phyloP scores from a whole-genome alignment of 805 yeast species.

The Sugiyamaella americana region DNA sequence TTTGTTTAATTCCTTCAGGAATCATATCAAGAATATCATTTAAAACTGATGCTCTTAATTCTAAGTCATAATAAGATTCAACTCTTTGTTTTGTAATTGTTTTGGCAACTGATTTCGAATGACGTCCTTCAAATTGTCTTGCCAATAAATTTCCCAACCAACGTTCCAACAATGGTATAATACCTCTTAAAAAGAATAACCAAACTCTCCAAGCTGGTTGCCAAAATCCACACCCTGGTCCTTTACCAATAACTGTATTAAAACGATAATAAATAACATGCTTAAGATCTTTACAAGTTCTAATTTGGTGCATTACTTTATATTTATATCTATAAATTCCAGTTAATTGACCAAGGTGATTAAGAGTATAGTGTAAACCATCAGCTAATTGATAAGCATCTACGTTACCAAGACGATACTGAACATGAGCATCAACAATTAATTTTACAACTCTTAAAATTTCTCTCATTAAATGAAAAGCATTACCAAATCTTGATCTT shows the following conservation, averaged over 20 bases:
- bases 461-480: constrained; percentile 91
- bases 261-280: constrained; percentile 84
- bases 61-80: constrained; percentile 91
- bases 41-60: constrained; percentile 88
- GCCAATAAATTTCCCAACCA: constrained; percentile 91
- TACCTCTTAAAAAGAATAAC: constrained; percentile 87
- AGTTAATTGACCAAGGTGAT: constrained; percentile 91
- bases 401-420: constrained; percentile 79
- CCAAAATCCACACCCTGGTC: constrained; percentile 99
- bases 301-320: constrained; percentile 95
- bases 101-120: constrained; percentile 84
- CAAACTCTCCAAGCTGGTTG: constrained; percentile 98
- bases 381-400: constrained; percentile 95
- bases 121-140: constrained; percentile 94
- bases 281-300: constrained; percentile 92
- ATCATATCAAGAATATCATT: constrained; percentile 95
- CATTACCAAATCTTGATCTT: constrained; percentile 91
- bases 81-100: constrained; percentile 93
- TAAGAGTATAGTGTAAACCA: constrained; percentile 82
- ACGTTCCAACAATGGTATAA: constrained; percentile 82
- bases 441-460: constrained; percentile 76
- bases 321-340: constrained; percentile 96
- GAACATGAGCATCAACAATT: constrained; percentile 90
- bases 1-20: constrained; percentile 87
- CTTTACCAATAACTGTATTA: constrained; percentile 84